These are phyloP conservation scores for Penicillium manginii DNA, from an alignment of 495 filamentous ascomycete species.

Conservation along the genomic window DNA sequence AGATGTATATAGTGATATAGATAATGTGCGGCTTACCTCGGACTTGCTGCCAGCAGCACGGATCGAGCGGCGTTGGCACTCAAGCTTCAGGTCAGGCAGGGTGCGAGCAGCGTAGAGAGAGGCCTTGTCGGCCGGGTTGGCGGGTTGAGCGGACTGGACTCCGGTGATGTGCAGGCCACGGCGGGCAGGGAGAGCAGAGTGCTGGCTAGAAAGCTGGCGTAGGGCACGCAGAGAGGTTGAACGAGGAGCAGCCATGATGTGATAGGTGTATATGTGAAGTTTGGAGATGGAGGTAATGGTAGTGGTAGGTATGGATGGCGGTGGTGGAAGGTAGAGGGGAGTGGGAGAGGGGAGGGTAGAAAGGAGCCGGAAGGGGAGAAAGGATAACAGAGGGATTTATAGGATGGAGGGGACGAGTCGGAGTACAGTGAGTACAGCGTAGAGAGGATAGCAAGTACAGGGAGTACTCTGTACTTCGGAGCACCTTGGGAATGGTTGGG, in stretches of 20 bases:
- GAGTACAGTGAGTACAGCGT: background rate
- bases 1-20: conserved; percentile 6
- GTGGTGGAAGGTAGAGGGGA: conserved; percentile 9
- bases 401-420: conserved; percentile 11
- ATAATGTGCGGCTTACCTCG: conserved; percentile 33
- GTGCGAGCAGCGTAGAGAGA: conserved; percentile 41
- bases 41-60: conserved; percentile 37
- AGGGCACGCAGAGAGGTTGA: conserved; percentile 54
- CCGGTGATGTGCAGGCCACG: conserved; percentile 60
- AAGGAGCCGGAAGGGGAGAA: conserved; percentile 15
- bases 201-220: conserved; percentile 49
- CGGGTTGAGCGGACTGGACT: conserved; percentile 49
- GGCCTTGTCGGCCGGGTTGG: conserved; percentile 39
- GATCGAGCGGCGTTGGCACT: conserved; percentile 44
- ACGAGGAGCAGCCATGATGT: conserved; percentile 54
- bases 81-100: conserved; percentile 44
- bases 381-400: conserved; percentile 20
- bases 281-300: background rate
- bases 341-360: conserved; percentile 7
- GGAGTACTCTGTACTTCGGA: conserved; percentile 7
- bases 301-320: conserved; percentile 14
- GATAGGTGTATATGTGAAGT: conserved; percentile 9
- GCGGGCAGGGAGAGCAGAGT: conserved; percentile 39
- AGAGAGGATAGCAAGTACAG: conserved; percentile 4
- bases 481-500: conserved; percentile 30